Conservation (phyloP, 805 yeast genomes). For the Saccharomycopsis oosterbeekiorum region DNA sequence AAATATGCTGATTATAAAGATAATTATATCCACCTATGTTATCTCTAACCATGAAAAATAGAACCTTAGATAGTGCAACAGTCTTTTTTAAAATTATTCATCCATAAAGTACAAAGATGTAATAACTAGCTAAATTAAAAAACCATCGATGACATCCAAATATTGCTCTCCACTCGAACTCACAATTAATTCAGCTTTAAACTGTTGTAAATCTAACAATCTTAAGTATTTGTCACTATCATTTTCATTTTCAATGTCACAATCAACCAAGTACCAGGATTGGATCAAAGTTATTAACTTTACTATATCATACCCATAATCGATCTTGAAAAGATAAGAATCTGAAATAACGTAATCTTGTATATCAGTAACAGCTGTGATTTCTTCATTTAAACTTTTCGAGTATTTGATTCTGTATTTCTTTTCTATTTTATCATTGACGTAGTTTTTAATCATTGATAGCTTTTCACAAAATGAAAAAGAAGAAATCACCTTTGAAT, state of each 20-base stretch:
- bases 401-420: neutral
- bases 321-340: neutral
- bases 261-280: neutral
- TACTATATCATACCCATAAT: neutral
- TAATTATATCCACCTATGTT: too few relatives aligned
- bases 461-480: neutral
- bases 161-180: neutral
- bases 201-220: neutral
- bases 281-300: neutral
- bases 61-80: too few relatives aligned
- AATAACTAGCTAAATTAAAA: neutral
- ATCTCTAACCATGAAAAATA: too few relatives aligned
- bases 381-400: neutral
- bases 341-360: neutral
- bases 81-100: too few relatives aligned
- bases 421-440: neutral
- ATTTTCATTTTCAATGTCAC: neutral
- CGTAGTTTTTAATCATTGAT: neutral
- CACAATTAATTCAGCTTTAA: neutral
- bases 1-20: too few relatives aligned
- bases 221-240: neutral
- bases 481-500: neutral
- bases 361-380: neutral
- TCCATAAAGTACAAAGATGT: too few relatives aligned
- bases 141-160: neutral